These are phyloP conservation scores for Boletus eberwhitei DNA, from an alignment of 768 basidiomycete species.

Conservation along the genomic window DNA sequence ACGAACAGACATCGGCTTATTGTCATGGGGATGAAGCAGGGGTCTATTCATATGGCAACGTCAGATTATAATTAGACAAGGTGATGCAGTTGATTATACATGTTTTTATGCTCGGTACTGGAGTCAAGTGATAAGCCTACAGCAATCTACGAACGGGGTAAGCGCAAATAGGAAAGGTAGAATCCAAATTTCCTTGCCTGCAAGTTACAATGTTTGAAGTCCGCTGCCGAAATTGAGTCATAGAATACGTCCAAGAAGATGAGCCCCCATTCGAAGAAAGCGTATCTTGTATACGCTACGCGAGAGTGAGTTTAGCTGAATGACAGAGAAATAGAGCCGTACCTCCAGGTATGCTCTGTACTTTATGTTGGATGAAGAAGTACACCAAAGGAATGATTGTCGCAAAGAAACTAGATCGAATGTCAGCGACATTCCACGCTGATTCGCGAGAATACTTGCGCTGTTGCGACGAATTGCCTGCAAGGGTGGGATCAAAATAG, in stretches of 20 bases:
- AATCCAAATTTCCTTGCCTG: conserved; percentile 39
- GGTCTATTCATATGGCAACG: conserved; percentile 21
- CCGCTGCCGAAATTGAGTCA: conserved; percentile 62
- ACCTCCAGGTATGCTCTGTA: conserved; percentile 77
- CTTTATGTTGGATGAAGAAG: conserved; percentile 85
- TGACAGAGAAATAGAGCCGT: conserved; percentile 13
- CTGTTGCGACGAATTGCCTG: conserved; percentile 52
- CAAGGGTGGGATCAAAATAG: background rate
- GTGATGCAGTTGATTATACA: conserved; percentile 46
- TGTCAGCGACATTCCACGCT: background rate
- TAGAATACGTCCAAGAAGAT: conserved; percentile 71
- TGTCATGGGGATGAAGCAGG: conserved; percentile 1
- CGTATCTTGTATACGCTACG: conserved; percentile 80
- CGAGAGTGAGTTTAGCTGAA: background rate
- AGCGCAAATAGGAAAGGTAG: background rate
- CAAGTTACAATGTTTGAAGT: conserved; percentile 52
- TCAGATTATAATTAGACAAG: conserved; percentile 32
- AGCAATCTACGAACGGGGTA: conserved; percentile 13
- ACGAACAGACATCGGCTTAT: conserved; percentile 3
- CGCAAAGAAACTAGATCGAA: conserved; percentile 57
- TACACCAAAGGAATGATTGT: conserved; percentile 73
- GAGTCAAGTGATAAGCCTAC: conserved; percentile 28
- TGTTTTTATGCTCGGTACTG: conserved; percentile 30
- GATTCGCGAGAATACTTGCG: conserved; percentile 30
- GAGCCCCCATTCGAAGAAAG: conserved; percentile 85